Percentiles rank a stretch among this genome's conserved stretches.
Evolutionary conservation across 495 filamentous ascomycete species (phyloP).

Genomic region (Aspergillus saccharolyticus): DNA sequence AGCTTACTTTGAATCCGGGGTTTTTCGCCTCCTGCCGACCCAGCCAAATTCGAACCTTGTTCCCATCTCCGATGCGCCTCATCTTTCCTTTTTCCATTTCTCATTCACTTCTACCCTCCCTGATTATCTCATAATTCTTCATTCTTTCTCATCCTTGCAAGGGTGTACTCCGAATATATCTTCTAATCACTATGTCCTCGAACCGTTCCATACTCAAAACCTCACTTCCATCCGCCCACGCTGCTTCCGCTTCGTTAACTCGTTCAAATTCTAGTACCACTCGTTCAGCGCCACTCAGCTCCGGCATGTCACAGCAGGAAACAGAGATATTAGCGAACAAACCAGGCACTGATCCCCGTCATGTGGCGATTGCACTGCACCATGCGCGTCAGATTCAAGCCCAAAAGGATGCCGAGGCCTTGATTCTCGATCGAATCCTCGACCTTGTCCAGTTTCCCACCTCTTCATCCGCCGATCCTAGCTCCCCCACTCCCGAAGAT

Average conservation of each 20-base stretch:
- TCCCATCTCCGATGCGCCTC: neutral
- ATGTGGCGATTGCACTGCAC: slow-evolving; percentile 62
- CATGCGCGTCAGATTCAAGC: slow-evolving; percentile 76
- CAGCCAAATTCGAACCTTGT: slow-evolving; percentile 9
- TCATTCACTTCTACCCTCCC: neutral
- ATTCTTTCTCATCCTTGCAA: neutral
- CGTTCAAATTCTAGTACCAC: slow-evolving; percentile 12
- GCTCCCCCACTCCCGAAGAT: slow-evolving; percentile 54
- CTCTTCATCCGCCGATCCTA: slow-evolving; percentile 46
- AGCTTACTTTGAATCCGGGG: slow-evolving; percentile 15
- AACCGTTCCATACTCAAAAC: slow-evolving; percentile 55
- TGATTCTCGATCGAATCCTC: slow-evolving; percentile 65
- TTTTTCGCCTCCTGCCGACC: slow-evolving; percentile 17
- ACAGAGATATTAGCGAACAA: slow-evolving; percentile 29
- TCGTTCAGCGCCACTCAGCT: slow-evolving; percentile 23
- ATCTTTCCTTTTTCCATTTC: no score
- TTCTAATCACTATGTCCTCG: slow-evolving; percentile 19
- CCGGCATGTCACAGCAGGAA: slow-evolving; percentile 30
- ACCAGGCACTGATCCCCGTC: slow-evolving; percentile 45
- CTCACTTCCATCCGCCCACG: slow-evolving; percentile 33
- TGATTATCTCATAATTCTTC: neutral
- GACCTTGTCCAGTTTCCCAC: slow-evolving; percentile 60
- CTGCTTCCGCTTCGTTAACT: slow-evolving; percentile 30
- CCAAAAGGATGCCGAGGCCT: slow-evolving; percentile 65
- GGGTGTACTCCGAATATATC: neutral